Conservation (phyloP, 371 early-diverging fungal species). For the Entomophthora muscae region DNA sequence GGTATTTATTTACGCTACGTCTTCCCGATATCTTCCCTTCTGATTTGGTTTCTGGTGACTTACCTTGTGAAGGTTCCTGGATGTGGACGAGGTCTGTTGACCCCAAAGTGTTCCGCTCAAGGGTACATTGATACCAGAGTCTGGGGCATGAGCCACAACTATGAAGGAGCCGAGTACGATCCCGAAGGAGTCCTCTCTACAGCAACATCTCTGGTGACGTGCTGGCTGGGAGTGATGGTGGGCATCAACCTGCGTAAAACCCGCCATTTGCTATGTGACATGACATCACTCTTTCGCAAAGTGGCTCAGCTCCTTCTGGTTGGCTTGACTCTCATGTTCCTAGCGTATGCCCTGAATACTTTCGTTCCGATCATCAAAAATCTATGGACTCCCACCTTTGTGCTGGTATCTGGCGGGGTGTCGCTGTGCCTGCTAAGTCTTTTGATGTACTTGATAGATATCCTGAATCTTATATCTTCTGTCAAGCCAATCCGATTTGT, state of each 20-base stretch:
- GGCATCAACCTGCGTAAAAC: constrained; percentile 19
- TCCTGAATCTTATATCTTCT: background rate
- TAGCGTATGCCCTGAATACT: constrained; percentile 15
- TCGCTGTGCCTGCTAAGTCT: constrained; percentile 15
- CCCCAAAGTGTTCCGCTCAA: constrained; percentile 21
- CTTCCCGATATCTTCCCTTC: constrained; percentile 10
- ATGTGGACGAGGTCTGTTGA: constrained; percentile 11
- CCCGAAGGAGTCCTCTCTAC: constrained; percentile 28
- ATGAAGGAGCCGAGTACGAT: constrained; percentile 19
- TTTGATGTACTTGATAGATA: constrained; percentile 16
- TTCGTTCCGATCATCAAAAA: constrained; percentile 25
- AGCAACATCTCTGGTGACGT: constrained; percentile 18
- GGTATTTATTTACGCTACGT: background rate
- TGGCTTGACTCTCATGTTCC: constrained; percentile 9
- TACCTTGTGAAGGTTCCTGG: constrained; percentile 11
- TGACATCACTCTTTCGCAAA: constrained; percentile 5
- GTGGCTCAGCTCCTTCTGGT: constrained; percentile 12
- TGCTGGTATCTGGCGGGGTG: constrained; percentile 16
- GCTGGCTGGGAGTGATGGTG: constrained; percentile 21
- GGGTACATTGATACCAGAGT: constrained; percentile 20
- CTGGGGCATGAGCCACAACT: constrained; percentile 21
- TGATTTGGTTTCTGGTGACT: constrained; percentile 19
- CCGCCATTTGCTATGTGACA: constrained; percentile 5
- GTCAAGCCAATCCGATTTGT: constrained; percentile 11
- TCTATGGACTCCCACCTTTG: constrained; percentile 28